Evolutionary conservation across 140 eudicot genomes (phyloP).

Genomic region (Bidens hawaiensis): DNA sequence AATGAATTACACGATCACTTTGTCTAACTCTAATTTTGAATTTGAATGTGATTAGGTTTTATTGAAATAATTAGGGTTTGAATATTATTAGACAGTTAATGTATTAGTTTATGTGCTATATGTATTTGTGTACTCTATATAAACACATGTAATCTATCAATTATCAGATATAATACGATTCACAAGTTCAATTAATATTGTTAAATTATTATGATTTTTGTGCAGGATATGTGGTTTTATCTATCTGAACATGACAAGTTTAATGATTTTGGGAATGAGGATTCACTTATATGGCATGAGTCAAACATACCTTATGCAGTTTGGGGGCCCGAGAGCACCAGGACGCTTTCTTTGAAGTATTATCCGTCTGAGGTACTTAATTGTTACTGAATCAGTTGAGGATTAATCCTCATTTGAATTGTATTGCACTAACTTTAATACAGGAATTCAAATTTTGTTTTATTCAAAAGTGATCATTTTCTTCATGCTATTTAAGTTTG

Average conservation of each 20-base stretch:
- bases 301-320: conserved; percentile 92
- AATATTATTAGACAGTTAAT: no score
- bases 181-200: no score
- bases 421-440: background rate
- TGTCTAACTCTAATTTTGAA: no score
- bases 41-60: background rate
- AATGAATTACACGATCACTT: no score
- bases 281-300: conserved; percentile 88
- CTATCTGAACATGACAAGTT: conserved; percentile 79
- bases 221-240: conserved; percentile 95
- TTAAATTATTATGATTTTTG: background rate
- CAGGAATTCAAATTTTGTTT: background rate
- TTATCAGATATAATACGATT: no score
- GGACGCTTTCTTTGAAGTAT: conserved; percentile 70
- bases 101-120: no score
- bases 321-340: conserved; percentile 78
- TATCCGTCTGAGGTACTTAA: conserved; percentile 88
- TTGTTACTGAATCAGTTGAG: background rate
- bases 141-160: no score
- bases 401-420: background rate
- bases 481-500: background rate
- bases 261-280: conserved; percentile 68
- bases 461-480: no score
- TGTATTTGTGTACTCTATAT: no score
- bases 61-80: background rate